Conservation (phyloP, 164 flowering plant genomes). For the Chimonanthus praecox region DNA sequence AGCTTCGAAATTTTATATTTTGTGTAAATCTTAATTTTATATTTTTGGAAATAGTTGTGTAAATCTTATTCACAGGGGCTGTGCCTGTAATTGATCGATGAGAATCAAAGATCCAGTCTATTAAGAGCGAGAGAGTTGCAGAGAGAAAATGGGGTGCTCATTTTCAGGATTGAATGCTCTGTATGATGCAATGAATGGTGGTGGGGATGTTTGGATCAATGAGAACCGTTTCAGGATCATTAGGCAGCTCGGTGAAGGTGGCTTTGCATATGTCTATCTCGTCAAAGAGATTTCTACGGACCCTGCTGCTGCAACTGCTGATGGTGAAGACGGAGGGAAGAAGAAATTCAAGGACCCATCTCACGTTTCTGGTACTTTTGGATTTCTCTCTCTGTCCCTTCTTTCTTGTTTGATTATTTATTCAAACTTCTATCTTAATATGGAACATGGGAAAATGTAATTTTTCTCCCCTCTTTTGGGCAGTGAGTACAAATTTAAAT, state of each 20-base stretch:
- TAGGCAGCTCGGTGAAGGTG: slow-evolving; percentile 95
- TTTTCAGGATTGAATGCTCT: slow-evolving; percentile 95
- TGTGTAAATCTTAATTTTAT: no score
- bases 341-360: slow-evolving; percentile 74
- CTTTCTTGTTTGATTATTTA: no score
- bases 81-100: neutral
- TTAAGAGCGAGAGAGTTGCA: neutral
- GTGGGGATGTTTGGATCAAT: slow-evolving; percentile 99
- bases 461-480: neutral
- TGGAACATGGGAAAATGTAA: neutral
- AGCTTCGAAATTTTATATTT: no score
- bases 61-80: no score
- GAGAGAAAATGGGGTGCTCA: slow-evolving; percentile 66
- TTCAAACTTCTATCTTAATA: no score
- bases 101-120: neutral
- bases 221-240: slow-evolving; percentile 85
- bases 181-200: slow-evolving; percentile 82
- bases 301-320: slow-evolving; percentile 30
- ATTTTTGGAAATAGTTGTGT: no score
- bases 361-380: slow-evolving; percentile 60
- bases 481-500: neutral
- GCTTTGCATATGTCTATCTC: slow-evolving; percentile 75
- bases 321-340: slow-evolving; percentile 19
- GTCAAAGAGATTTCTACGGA: slow-evolving; percentile 67
- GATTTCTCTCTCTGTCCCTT: neutral